Evolutionary conservation across 208 protist genomes (phyloP).

Genomic region (Phytomonas sp.): DNA sequence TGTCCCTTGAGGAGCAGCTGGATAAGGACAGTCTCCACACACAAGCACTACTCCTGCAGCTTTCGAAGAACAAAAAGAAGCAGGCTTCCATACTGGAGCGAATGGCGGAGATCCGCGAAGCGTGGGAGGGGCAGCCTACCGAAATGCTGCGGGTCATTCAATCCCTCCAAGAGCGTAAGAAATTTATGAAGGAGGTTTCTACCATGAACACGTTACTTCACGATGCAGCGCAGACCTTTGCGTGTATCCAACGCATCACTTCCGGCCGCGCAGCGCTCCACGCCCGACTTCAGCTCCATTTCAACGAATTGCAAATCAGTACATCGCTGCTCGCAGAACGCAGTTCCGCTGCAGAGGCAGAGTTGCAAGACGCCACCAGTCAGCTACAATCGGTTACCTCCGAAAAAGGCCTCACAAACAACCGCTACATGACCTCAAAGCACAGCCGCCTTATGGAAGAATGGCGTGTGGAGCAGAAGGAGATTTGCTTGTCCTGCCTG

Average conservation of each 20-base stretch:
- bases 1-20: slow-evolving; percentile 7
- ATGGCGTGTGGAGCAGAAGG: not conserved
- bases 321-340: not conserved
- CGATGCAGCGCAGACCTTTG: slow-evolving; percentile 1
- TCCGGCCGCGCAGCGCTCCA: not conserved
- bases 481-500: not conserved
- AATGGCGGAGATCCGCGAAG: slow-evolving; percentile 23
- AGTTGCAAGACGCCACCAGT: not conserved
- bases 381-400: not conserved
- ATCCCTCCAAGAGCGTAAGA: slow-evolving; percentile 35
- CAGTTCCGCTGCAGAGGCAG: not conserved
- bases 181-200: slow-evolving; percentile 5
- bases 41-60: slow-evolving; percentile 10
- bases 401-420: not conserved
- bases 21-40: not conserved
- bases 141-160: slow-evolving; percentile 30
- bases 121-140: slow-evolving; percentile 35
- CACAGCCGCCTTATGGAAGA: not conserved
- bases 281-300: not conserved
- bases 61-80: slow-evolving; percentile 16
- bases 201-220: slow-evolving; percentile 10
- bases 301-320: not conserved
- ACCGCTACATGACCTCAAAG: not conserved
- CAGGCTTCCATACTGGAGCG: slow-evolving; percentile 14
- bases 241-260: not conserved